phyloP scores from a whole-genome alignment of 2,329 filamentous ascomycete genomes.

The Sclerotiophoma versabilis region DNA sequence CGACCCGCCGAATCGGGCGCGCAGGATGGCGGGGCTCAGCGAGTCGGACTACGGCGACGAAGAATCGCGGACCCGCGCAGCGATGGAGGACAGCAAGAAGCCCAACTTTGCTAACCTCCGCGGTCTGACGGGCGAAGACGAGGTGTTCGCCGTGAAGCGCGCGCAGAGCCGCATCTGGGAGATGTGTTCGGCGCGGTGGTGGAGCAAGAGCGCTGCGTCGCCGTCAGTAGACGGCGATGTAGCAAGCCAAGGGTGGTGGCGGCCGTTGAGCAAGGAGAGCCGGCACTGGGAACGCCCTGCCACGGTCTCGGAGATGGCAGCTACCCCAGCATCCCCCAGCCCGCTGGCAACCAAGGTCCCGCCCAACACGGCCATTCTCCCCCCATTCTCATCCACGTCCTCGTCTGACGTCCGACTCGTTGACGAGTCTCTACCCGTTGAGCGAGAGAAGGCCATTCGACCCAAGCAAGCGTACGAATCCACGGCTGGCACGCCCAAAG shows the following conservation, averaged over 20 bases:
- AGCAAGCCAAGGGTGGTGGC: slow-evolving; percentile 64
- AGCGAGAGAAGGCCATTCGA: neutral
- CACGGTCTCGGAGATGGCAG: neutral
- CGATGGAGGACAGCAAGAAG: neutral
- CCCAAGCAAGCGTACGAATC: neutral
- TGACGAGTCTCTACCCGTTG: neutral
- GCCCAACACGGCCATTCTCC: slow-evolving; percentile 8
- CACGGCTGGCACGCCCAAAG: neutral
- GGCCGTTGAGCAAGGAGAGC: slow-evolving; percentile 68
- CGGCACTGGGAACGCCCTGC: slow-evolving; percentile 68
- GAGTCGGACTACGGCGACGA: slow-evolving; percentile 10
- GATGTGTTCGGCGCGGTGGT: slow-evolving; percentile 77
- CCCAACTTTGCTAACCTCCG: slow-evolving; percentile 71
- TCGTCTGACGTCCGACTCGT: neutral
- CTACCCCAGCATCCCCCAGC: no score
- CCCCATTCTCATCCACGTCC: no score
- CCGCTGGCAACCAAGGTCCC: no score
- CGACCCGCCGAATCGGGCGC: slow-evolving; percentile 55
- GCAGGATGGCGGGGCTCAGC: slow-evolving; percentile 16
- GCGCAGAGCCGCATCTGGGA: slow-evolving; percentile 82
- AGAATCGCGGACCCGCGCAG: neutral
- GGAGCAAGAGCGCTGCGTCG: slow-evolving; percentile 56
- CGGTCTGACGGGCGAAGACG: slow-evolving; percentile 80
- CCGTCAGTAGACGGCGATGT: slow-evolving; percentile 16
- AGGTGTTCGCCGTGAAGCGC: slow-evolving; percentile 80